phyloP scores from a whole-genome alignment of 345 rosid species.

The Linum trigynum region DNA sequence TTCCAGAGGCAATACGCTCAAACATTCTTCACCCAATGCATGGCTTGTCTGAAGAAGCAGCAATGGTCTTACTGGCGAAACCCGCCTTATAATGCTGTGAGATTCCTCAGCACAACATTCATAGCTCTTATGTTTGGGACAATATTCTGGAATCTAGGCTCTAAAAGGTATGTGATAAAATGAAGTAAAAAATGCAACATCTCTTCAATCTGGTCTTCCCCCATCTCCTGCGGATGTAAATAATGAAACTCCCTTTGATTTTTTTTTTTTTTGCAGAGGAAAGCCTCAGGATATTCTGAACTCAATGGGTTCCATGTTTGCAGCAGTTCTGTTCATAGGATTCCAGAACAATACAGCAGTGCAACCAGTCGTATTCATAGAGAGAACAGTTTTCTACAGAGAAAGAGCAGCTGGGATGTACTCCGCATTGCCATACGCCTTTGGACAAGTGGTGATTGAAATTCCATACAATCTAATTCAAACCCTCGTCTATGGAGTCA shows the following conservation, averaged over 20 bases:
- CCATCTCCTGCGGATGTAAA: neutral
- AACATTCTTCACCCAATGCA: constrained; percentile 34
- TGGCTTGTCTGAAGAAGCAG: constrained; percentile 65
- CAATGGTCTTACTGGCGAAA: constrained; percentile 59
- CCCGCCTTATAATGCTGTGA: constrained; percentile 39
- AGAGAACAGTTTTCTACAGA: constrained; percentile 61
- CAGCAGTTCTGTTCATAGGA: constrained; percentile 55
- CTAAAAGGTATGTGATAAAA: constrained; percentile 31
- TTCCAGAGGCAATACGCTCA: constrained; percentile 42
- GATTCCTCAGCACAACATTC: constrained; percentile 41
- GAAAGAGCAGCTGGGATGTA: constrained; percentile 75
- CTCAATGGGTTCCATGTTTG: constrained; percentile 59
- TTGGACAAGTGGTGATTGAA: constrained; percentile 60
- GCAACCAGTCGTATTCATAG: constrained; percentile 57
- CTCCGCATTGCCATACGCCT: constrained; percentile 65
- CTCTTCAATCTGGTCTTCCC: neutral
- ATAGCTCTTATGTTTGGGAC: constrained; percentile 59
- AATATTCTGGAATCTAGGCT: constrained; percentile 56
- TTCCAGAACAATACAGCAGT: constrained; percentile 39
- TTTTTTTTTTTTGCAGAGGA: constrained; percentile 20
- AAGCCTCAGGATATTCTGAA: constrained; percentile 43
- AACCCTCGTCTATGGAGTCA: constrained; percentile 36
- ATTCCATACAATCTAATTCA: constrained; percentile 42
- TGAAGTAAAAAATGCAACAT: neutral
- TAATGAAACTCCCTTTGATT: neutral